Evolutionary conservation across 352 stramenopile species (phyloP).

Genomic region (Stramenopiles sp.): DNA sequence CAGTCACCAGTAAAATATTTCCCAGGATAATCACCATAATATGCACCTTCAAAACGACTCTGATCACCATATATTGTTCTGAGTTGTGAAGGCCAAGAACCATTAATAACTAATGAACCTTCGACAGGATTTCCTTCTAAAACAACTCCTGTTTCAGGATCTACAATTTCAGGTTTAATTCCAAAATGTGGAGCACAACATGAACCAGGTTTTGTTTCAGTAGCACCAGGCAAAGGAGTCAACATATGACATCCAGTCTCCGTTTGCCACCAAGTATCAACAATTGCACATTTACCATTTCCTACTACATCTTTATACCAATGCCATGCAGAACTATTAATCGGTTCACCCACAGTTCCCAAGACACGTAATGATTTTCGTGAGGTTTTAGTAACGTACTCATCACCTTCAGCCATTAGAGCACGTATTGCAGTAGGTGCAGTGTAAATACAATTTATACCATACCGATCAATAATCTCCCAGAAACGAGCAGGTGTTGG

Average conservation of each 20-base stretch:
- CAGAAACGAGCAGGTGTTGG: slow-evolving; percentile 69
- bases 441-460: slow-evolving; percentile 64
- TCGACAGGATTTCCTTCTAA: slow-evolving; percentile 39
- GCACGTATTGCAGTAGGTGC: slow-evolving; percentile 64
- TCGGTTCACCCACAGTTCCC: slow-evolving; percentile 85
- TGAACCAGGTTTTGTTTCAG: slow-evolving; percentile 51
- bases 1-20: slow-evolving; percentile 85
- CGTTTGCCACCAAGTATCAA: slow-evolving; percentile 91
- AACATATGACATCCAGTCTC: slow-evolving; percentile 66
- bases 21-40: slow-evolving; percentile 69
- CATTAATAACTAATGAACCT: slow-evolving; percentile 70
- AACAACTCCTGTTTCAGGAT: slow-evolving; percentile 39
- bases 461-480: slow-evolving; percentile 76
- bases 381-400: slow-evolving; percentile 65
- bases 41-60: slow-evolving; percentile 65
- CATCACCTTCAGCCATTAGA: slow-evolving; percentile 74
- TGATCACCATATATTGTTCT: slow-evolving; percentile 37
- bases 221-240: slow-evolving; percentile 53
- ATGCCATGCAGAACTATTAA: slow-evolving; percentile 83
- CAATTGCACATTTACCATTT: slow-evolving; percentile 27
- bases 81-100: slow-evolving; percentile 72
- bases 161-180: slow-evolving; percentile 45
- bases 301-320: slow-evolving; percentile 74
- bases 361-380: slow-evolving; percentile 59
- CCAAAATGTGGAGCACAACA: slow-evolving; percentile 79